Evolutionary conservation across 73 alveolate genomes (phyloP), one percentile per base, ranked within the genome.

Genomic region (Paramecium tetraurelia): DNA sequence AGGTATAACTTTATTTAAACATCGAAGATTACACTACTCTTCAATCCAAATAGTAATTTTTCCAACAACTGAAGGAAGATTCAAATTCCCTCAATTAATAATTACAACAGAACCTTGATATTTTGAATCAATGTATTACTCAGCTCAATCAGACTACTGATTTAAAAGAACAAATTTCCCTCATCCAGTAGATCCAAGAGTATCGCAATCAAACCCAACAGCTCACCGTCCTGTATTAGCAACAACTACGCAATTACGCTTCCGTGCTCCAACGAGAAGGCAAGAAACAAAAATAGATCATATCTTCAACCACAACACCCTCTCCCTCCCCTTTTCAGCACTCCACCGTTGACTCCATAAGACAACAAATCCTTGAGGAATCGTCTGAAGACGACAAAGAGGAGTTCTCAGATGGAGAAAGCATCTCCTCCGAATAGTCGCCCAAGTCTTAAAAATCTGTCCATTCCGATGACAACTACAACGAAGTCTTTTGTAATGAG

Each of bases 251-350:
- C 5, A 80, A 80, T 21, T 80, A 80, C 46, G 76, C 75, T 21
- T 80, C 90, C 3, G 90, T 80, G 21, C 76, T 80, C 18, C 38
- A 80, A 22, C 7, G 90, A 35, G 90, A 80, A 35, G 90, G 90
- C n/a, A 80, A 46, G 57, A 80, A 46, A 80, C 21, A 41, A 80
- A 31, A 80, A 80, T 12, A 80, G 20, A 41, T 18, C 7, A 43
- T n/a, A 41, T 80, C 70, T 1, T 24, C n/a, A 21, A 20, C 43
- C 4, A 22, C 72, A 22, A 44, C 76, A 24, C 76, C 90, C 0
- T 44, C 76, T 2, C 90, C 90, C 0, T 80, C 90, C 2, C 90
- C 90, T 20, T 43, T 44, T 41, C 40, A 75, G n/a, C 87, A 75
- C 20, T 29, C 58, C n/a, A 75, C 87, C 9, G 20, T 75, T 1